A percentile compares a stretch with the other conserved stretches of the same genome.
Evolutionary conservation across 2,329 filamentous ascomycete genomes (phyloP).

Genomic region (Xylaria sp.): DNA sequence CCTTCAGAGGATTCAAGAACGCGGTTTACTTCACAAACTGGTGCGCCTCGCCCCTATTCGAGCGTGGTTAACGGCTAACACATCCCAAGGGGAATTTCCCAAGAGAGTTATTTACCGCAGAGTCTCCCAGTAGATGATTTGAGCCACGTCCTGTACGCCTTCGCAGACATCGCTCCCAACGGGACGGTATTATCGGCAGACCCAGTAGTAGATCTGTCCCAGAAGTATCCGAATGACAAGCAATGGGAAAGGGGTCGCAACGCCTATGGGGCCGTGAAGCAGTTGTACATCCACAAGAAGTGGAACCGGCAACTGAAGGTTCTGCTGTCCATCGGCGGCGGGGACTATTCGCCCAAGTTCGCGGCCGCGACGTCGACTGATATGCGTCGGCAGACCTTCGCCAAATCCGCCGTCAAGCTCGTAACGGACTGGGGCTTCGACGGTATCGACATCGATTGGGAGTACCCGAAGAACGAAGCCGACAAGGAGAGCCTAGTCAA

Average conservation of each 20-base stretch:
- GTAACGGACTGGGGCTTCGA: constrained; percentile 74
- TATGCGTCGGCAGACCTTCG: constrained; percentile 72
- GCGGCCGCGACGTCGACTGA: constrained; percentile 69
- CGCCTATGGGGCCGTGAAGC: constrained; percentile 80
- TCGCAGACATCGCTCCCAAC: constrained; percentile 58
- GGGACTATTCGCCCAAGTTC: constrained; percentile 79
- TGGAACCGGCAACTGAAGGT: constrained; percentile 79
- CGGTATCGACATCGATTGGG: constrained; percentile 68
- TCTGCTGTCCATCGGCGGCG: constrained; percentile 84
- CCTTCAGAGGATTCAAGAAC: constrained; percentile 51
- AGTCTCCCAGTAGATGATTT: constrained; percentile 74
- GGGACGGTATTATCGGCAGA: constrained; percentile 68
- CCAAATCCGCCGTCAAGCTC: constrained; percentile 72
- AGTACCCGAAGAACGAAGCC: constrained; percentile 56
- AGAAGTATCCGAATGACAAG: constrained; percentile 76
- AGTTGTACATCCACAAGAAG: constrained; percentile 80
- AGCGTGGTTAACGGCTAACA: constrained; percentile 1
- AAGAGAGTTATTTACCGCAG: constrained; percentile 70
- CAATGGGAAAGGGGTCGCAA: constrained; percentile 61
- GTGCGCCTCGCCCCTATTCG: constrained; percentile 48
- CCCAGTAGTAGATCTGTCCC: constrained; percentile 70
- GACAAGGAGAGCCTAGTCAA: constrained; percentile 56
- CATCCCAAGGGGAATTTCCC: constrained; percentile 53
- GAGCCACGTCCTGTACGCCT: constrained; percentile 77
- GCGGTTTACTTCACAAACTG: constrained; percentile 66